These are phyloP conservation scores for Penicillium freii DNA, from an alignment of 2,329 filamentous ascomycete species.

Conservation along the genomic window DNA sequence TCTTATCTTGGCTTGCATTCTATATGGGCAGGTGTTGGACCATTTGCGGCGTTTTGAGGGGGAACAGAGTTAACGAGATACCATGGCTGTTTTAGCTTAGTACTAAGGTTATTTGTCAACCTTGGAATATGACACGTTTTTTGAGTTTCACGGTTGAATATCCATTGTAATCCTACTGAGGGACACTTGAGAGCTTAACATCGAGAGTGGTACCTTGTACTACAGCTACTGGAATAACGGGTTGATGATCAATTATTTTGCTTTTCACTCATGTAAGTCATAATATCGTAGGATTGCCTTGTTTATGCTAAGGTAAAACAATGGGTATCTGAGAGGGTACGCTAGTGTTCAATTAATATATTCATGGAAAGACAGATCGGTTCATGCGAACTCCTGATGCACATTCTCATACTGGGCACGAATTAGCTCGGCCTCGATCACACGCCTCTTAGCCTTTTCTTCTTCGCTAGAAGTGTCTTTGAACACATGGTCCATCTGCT, in stretches of 20 bases:
- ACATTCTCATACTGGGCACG: conserved; percentile 8
- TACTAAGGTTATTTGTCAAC: background rate
- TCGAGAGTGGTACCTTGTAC: conserved; percentile 7
- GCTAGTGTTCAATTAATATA: background rate
- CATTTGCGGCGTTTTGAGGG: conserved; percentile 6
- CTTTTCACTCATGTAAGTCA: background rate
- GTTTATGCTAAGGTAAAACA: background rate
- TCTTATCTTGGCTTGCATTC: conserved; percentile 3
- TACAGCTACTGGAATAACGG: conserved; percentile 6
- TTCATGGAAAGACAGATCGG: background rate
- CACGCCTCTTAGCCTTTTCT: conserved; percentile 30
- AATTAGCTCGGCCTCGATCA: conserved; percentile 35
- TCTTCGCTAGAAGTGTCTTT: conserved; percentile 38
- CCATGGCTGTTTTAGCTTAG: conserved; percentile 1
- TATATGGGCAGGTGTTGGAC: background rate
- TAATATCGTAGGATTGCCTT: background rate
- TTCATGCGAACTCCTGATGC: conserved; percentile 15
- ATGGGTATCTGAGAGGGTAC: background rate
- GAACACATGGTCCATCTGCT: conserved; percentile 54
- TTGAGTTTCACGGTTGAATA: background rate
- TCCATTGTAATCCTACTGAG: background rate
- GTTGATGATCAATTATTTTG: background rate
- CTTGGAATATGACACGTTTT: conserved; percentile 1
- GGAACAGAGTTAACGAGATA: conserved; percentile 1
- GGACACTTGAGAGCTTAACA: conserved; percentile 6